phyloP scores from a whole-genome alignment of 495 filamentous ascomycete genomes.

The Trypethelium eluteriae region DNA sequence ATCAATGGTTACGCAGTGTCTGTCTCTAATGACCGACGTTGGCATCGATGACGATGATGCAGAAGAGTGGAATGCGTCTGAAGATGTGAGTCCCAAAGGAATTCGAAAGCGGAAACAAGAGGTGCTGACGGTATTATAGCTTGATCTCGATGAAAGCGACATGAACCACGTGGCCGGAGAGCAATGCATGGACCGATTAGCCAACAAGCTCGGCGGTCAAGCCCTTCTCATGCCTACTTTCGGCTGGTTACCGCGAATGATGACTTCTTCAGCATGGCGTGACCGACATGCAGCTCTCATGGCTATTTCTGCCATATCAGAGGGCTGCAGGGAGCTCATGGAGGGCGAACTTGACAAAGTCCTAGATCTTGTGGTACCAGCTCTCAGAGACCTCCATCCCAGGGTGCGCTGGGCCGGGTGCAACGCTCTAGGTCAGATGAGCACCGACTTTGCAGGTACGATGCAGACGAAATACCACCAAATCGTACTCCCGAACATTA shows the following conservation, averaged over 20 bases:
- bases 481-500: slow-evolving; percentile 76
- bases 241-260: slow-evolving; percentile 94
- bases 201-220: slow-evolving; percentile 90
- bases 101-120: too few species aligned
- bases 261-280: slow-evolving; percentile 88
- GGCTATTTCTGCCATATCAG: slow-evolving; percentile 98
- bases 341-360: slow-evolving; percentile 88
- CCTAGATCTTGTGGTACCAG: slow-evolving; percentile 83
- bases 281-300: slow-evolving; percentile 96
- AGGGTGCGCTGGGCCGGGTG: slow-evolving; percentile 97
- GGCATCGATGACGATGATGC: slow-evolving; percentile 93
- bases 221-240: slow-evolving; percentile 89
- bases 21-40: slow-evolving; percentile 99
- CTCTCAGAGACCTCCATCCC: slow-evolving; percentile 83
- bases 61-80: slow-evolving; percentile 81
- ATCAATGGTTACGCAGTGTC: slow-evolving; percentile 97
- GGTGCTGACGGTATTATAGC: slow-evolving; percentile 36
- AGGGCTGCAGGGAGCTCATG: slow-evolving; percentile 96
- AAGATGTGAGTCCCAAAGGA: slow-evolving; percentile 59
- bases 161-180: slow-evolving; percentile 97
- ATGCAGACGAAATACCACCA: slow-evolving; percentile 97
- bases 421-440: slow-evolving; percentile 99
- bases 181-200: slow-evolving; percentile 96
- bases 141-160: slow-evolving; percentile 93
- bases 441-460: slow-evolving; percentile 95